Evolutionary conservation across 2,329 filamentous ascomycete genomes (phyloP).

Genomic region (Ascochyta koolunga): DNA sequence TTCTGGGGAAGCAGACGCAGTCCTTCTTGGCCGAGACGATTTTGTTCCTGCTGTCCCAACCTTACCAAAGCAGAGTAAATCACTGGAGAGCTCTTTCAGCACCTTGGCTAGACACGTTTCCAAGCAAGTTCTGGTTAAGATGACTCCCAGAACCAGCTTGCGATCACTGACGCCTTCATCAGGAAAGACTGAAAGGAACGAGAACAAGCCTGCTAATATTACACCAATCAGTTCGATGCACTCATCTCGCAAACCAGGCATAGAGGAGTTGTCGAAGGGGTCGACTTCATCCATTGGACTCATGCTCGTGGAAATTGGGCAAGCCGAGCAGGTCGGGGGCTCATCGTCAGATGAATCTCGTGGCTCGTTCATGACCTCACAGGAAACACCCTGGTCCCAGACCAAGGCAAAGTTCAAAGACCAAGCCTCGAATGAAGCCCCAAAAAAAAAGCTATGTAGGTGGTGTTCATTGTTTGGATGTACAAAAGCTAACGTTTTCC

Average conservation of each 20-base stretch:
- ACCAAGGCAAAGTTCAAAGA: neutral
- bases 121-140: slow-evolving; percentile 14
- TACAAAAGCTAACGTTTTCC: neutral
- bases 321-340: no score
- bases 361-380: neutral
- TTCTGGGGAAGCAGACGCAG: slow-evolving; percentile 30
- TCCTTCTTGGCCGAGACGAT: slow-evolving; percentile 23
- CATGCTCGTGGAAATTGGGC: neutral
- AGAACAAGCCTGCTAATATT: slow-evolving; percentile 10
- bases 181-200: neutral
- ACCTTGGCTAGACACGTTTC: slow-evolving; percentile 18
- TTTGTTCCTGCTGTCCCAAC: slow-evolving; percentile 17
- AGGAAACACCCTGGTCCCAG: no score
- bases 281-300: neutral
- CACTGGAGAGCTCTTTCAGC: slow-evolving; percentile 14
- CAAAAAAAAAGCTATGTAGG: neutral
- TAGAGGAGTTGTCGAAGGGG: neutral
- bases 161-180: slow-evolving; percentile 16
- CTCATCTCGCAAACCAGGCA: slow-evolving; percentile 20
- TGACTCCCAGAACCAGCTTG: slow-evolving; percentile 8
- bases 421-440: neutral
- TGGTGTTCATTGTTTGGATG: neutral
- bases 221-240: slow-evolving; percentile 34
- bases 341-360: neutral
- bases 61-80: neutral